phyloP scores from a whole-genome alignment of 257 asterid species.

The Nicotiana tomentosiformis region DNA sequence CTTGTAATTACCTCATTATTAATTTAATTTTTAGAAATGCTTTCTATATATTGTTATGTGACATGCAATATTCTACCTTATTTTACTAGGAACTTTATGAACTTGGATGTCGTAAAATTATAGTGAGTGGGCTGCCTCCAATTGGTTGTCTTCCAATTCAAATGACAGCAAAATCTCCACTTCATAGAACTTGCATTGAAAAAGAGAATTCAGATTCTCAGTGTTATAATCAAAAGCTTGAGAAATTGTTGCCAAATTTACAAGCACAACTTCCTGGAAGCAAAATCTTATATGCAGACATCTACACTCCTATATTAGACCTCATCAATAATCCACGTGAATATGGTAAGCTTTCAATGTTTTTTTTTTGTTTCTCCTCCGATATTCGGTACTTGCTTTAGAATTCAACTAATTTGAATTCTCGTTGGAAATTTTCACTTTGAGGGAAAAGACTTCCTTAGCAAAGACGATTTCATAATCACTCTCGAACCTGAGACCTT shows the following conservation, averaged over 20 bases:
- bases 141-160: conserved; percentile 29
- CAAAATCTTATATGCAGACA: conserved; percentile 18
- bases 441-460: too few species aligned
- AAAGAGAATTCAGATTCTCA: conserved; percentile 13
- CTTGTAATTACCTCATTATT: too few species aligned
- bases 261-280: conserved; percentile 15
- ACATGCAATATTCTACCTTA: background rate
- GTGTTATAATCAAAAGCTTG: conserved; percentile 16
- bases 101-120: conserved; percentile 17
- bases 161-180: conserved; percentile 2
- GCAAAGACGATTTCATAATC: too few species aligned
- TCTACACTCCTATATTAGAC: conserved; percentile 8
- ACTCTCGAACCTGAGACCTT: too few species aligned
- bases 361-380: too few species aligned
- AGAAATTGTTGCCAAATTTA: background rate
- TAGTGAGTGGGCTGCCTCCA: conserved; percentile 24
- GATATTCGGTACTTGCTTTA: too few species aligned
- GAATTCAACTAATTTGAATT: too few species aligned
- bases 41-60: too few species aligned
- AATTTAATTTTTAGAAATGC: too few species aligned
- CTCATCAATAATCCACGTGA: conserved; percentile 16
- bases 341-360: conserved; percentile 4
- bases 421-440: too few species aligned
- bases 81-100: conserved; percentile 15
- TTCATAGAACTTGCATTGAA: conserved; percentile 12